Conservation (phyloP, 768 basidiomycete genomes). For the Cystofilobasidium ferigula region DNA sequence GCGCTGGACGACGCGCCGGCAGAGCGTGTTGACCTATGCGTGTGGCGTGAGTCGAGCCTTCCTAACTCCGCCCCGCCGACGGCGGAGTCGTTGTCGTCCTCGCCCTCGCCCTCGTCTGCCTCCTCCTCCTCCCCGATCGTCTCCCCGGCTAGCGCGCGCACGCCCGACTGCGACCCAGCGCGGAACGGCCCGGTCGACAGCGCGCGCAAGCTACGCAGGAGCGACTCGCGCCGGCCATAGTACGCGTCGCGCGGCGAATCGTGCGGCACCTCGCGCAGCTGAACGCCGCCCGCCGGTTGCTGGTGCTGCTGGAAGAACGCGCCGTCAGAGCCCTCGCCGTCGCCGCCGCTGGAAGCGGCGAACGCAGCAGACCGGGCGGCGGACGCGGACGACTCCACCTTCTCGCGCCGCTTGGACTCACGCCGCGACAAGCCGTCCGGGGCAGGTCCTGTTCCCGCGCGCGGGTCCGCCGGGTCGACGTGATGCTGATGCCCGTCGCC, state of each 20-base stretch:
- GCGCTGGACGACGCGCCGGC: too few relatives aligned
- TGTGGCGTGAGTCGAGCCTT: too few relatives aligned
- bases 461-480: neutral
- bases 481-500: slow-evolving; percentile 3
- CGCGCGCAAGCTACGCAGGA: neutral
- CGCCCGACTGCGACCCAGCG: too few relatives aligned
- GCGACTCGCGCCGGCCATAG: neutral
- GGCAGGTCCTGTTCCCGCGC: neutral
- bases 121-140: slow-evolving; percentile 2
- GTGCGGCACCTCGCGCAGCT: neutral
- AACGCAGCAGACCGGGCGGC: too few relatives aligned
- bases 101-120: neutral
- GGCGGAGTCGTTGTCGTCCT: too few relatives aligned
- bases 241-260: neutral
- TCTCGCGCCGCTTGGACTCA: slow-evolving; percentile 4
- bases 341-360: too few relatives aligned
- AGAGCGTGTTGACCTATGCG: too few relatives aligned
- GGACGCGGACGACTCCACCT: neutral
- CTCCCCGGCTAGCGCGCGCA: too few relatives aligned
- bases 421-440: neutral
- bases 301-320: too few relatives aligned
- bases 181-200: too few relatives aligned
- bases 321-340: neutral
- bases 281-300: neutral
- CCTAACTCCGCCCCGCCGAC: too few relatives aligned